These are phyloP conservation scores for Sporothrix brunneoviolacea DNA, from an alignment of 2,329 filamentous ascomycete genomes.

Conservation along the genomic window DNA sequence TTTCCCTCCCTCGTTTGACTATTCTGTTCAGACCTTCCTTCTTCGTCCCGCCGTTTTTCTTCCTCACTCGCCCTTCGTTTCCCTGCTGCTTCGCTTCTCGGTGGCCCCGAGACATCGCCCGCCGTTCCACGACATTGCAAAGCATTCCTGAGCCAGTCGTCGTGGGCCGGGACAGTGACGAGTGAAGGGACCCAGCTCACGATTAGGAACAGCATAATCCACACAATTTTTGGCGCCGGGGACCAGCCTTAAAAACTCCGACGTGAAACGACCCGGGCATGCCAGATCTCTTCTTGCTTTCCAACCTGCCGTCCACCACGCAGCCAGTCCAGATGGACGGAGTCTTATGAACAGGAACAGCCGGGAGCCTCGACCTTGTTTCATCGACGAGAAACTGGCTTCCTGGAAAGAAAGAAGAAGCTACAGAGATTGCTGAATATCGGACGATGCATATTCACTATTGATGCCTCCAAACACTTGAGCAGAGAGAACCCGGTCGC, in stretches of 20 bases:
- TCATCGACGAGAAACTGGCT: neutral
- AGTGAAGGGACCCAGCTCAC: too few species aligned
- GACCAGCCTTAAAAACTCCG: too few species aligned
- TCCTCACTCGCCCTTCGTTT: neutral
- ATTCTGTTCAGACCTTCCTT: neutral
- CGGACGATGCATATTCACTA: neutral
- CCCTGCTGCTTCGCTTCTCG: neutral
- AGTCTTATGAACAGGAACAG: neutral
- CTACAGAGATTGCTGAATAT: neutral
- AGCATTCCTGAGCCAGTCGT: too few species aligned
- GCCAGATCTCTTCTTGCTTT: too few species aligned
- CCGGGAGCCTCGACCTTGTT: slow-evolving; percentile 4
- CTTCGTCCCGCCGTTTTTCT: neutral
- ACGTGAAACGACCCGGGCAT: too few species aligned
- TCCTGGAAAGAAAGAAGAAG: neutral
- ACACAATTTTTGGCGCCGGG: too few species aligned
- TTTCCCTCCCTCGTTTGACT: slow-evolving; percentile 2
- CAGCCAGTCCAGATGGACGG: slow-evolving; percentile 7
- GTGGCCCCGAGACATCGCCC: neutral
- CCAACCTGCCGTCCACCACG: neutral
- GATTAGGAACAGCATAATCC: too few species aligned
- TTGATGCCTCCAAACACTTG: neutral
- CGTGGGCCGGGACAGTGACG: too few species aligned
- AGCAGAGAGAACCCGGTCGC: slow-evolving; percentile 9
- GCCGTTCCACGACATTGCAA: neutral